Conservation (phyloP, 2,329 filamentous ascomycete species). For the Aureobasidium sp. region DNA sequence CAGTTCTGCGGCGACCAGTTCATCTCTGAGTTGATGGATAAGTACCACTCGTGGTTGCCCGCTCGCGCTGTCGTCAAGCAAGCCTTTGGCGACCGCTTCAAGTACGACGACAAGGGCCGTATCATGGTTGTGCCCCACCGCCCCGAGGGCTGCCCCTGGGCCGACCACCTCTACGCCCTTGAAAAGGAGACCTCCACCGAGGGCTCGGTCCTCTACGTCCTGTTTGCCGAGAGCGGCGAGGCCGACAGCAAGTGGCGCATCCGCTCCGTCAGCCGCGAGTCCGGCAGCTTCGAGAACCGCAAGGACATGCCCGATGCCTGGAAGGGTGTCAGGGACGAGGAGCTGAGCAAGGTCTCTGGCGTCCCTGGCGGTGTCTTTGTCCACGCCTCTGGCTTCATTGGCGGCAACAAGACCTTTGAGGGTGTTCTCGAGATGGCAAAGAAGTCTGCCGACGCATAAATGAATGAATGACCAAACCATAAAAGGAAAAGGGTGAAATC, state of each 20-base stretch:
- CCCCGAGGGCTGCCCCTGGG: constrained; percentile 81
- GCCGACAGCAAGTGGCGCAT: constrained; percentile 84
- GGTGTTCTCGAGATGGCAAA: constrained; percentile 80
- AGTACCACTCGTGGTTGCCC: constrained; percentile 73
- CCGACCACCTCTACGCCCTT: constrained; percentile 87
- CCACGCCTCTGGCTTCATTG: constrained; percentile 92
- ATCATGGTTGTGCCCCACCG: constrained; percentile 62
- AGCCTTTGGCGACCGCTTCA: constrained; percentile 63
- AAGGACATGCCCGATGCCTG: constrained; percentile 86
- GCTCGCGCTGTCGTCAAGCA: constrained; percentile 70
- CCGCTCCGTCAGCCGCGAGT: constrained; percentile 78
- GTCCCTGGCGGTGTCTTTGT: constrained; percentile 79
- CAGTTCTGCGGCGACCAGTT: constrained; percentile 85
- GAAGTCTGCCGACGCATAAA: constrained; percentile 54
- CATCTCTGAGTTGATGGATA: constrained; percentile 69
- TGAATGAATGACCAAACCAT: not conserved
- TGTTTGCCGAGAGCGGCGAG: constrained; percentile 78
- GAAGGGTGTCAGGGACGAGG: constrained; percentile 82
- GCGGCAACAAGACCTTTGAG: constrained; percentile 86
- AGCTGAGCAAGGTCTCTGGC: constrained; percentile 66
- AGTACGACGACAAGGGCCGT: constrained; percentile 66
- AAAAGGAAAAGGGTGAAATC: not conserved
- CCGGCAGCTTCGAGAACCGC: constrained; percentile 83
- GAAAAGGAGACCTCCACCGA: constrained; percentile 53
- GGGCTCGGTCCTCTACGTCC: constrained; percentile 67